Base-by-base conservation (phyloP, 306 rosid genomes). In the Casuarina glauca region DNA sequence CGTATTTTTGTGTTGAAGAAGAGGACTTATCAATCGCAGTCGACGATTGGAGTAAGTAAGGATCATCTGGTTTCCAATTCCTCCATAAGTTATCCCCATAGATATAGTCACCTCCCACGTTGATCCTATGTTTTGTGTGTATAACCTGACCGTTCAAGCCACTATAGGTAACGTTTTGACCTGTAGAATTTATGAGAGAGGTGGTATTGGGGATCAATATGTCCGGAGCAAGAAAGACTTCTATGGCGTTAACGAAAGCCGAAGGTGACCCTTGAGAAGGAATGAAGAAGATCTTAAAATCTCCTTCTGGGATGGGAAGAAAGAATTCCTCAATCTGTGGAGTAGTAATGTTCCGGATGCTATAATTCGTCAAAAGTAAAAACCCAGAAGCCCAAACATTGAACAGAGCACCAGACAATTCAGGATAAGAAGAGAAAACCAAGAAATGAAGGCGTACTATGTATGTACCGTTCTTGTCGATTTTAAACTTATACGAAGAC, bases 241-340 rank as follows among this genome's bases (percentile, higher is more conserved):
- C 92, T 39, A 88, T 82, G 20, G 92, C 92, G 36, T 86, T 88
- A 1, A 88, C 87, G 73, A 88, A 88, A 0, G 89, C 88, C 43
- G 80, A 32, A 5, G 82, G 62, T 8, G 75, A 42, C 9, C 7
- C 0, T 26, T 36, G 73, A 42, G 26, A 16, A 3, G 92, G 92
- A 0, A 60, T 53, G 77, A 88, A 88, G 10, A 46, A 64, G 12
- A 88, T 72, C 55, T 0, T 46, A 16, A 86, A 72, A 17, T 1
- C 51, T 4, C n/a, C 5, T 15, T 12, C 0, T 0, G 2, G 3
- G 75, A 84, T 82, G 9, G 72, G 41, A 0, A 86, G 17, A 62
- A 48, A 78, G 70, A 58, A 86, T 66, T 88, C 92, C 69, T 77
- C 72, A 0, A 88, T 68, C 48, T 32, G 6, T 48, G 74, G 20